Conservation (phyloP, 192 early-diverging fungal genomes). For the Rhizophlyctis rosea region DNA sequence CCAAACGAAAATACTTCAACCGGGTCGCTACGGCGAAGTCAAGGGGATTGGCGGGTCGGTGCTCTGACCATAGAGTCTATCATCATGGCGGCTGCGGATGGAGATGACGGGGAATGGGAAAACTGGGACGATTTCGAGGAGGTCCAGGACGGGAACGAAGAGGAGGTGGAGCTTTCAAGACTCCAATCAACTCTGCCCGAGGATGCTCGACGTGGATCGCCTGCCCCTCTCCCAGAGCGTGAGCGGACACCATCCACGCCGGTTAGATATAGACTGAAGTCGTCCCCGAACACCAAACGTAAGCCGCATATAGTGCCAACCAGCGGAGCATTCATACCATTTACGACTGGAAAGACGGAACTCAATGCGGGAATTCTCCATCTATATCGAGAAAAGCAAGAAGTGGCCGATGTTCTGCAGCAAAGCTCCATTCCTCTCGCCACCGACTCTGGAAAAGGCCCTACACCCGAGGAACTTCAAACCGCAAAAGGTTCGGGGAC, state of each 20-base stretch:
- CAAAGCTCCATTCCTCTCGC: not conserved
- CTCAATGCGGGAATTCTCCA: constrained; percentile 61
- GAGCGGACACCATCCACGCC: not conserved
- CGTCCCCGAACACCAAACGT: not conserved
- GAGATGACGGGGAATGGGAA: not conserved
- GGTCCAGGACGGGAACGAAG: constrained; percentile 1
- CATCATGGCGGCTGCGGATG: constrained; percentile 7
- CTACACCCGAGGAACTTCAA: constrained; percentile 12
- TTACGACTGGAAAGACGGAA: constrained; percentile 27
- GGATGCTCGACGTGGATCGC: not conserved
- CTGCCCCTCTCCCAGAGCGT: not conserved
- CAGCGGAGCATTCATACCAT: constrained; percentile 37
- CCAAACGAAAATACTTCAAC: too few species aligned
- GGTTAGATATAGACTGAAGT: too few species aligned
- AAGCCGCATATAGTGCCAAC: constrained; percentile 23
- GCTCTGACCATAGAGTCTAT: constrained; percentile 24
- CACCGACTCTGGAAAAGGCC: constrained; percentile 8
- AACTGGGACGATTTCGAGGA: not conserved
- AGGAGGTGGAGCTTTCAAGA: not conserved
- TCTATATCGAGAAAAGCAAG: constrained; percentile 56
- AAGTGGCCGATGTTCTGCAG: constrained; percentile 29
- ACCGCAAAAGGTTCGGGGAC: constrained; percentile 23
- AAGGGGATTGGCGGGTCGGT: constrained; percentile 24
- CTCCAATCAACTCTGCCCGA: not conserved
- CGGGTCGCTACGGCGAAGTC: too few species aligned